These are phyloP conservation scores for Extremus antarcticus DNA, from an alignment of 495 filamentous ascomycete genomes.

Conservation along the genomic window DNA sequence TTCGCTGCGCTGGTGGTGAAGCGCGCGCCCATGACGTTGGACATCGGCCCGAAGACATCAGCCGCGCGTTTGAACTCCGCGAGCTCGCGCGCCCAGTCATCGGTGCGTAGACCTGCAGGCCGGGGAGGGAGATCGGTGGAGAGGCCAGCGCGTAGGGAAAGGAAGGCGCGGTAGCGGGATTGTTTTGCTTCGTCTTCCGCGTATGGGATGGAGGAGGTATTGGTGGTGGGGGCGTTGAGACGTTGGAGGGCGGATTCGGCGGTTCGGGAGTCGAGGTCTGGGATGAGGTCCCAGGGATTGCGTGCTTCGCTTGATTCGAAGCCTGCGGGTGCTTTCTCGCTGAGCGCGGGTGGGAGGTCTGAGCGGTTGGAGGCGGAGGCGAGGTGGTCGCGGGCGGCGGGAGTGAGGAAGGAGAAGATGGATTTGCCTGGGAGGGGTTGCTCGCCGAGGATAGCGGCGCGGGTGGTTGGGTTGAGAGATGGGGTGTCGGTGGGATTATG, in stretches of 20 bases:
- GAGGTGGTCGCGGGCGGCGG: constrained; percentile 67
- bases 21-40: constrained; percentile 79
- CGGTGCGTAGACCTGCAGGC: constrained; percentile 43
- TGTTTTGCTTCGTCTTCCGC: constrained; percentile 69
- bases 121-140: constrained; percentile 42
- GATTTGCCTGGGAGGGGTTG: constrained; percentile 78
- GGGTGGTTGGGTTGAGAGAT: constrained; percentile 59
- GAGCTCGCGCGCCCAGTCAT: constrained; percentile 73
- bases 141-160: constrained; percentile 66
- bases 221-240: too few species aligned
- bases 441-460: constrained; percentile 77
- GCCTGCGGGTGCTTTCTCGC: constrained; percentile 59
- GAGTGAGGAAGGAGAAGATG: constrained; percentile 85
- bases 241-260: constrained; percentile 67
- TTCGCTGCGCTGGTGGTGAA: constrained; percentile 56
- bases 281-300: constrained; percentile 53
- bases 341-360: constrained; percentile 64
- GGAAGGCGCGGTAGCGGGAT: constrained; percentile 63
- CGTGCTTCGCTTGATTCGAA: constrained; percentile 38
- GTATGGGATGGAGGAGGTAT: too few species aligned
- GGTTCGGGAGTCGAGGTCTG: constrained; percentile 59
- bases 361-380: constrained; percentile 61
- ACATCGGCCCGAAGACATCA: constrained; percentile 84
- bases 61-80: constrained; percentile 82
- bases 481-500: constrained; percentile 55